A percentile compares a stretch with the other conserved stretches of the same genome.
Evolutionary conservation across 495 filamentous ascomycete genomes (phyloP).

Genomic region (Pyrenopolyporus hunteri): DNA sequence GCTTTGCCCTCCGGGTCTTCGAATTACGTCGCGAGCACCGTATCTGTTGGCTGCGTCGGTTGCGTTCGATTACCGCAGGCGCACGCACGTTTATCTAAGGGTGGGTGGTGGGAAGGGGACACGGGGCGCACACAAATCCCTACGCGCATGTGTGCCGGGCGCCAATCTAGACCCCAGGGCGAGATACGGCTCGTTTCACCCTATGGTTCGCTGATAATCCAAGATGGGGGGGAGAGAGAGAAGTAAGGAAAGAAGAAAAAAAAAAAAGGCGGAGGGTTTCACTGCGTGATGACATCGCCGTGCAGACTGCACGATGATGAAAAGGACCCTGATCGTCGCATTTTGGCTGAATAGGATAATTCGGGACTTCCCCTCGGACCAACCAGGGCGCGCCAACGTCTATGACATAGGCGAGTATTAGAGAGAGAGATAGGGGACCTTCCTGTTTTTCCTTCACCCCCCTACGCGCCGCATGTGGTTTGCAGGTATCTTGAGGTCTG

Average conservation of each 20-base stretch:
- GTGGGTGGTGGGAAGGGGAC: not conserved
- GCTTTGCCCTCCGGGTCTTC: not conserved
- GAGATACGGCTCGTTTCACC: too few relatives aligned
- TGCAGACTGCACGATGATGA: slow-evolving; percentile 26
- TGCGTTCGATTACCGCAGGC: not conserved
- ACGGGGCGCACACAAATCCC: not conserved
- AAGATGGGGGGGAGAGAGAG: too few relatives aligned
- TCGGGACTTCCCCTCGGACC: slow-evolving; percentile 5
- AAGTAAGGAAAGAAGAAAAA: too few relatives aligned
- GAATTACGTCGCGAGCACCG: slow-evolving; percentile 25
- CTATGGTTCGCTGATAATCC: too few relatives aligned
- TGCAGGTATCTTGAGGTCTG: not conserved
- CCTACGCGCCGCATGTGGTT: not conserved
- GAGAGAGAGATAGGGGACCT: too few relatives aligned
- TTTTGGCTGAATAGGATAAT: slow-evolving; percentile 25
- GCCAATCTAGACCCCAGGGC: not conserved
- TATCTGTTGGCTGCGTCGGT: slow-evolving; percentile 6
- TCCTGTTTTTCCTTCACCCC: too few relatives aligned
- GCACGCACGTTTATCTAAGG: not conserved
- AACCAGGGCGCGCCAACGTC: slow-evolving; percentile 18
- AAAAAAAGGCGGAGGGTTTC: not conserved
- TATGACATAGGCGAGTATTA: slow-evolving; percentile 17
- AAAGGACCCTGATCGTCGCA: slow-evolving; percentile 35
- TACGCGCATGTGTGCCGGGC: not conserved
- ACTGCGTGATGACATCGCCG: slow-evolving; percentile 29